Evolutionary conservation across 441 rosid genomes (phyloP).

Genomic region (Corymbia calophylla): DNA sequence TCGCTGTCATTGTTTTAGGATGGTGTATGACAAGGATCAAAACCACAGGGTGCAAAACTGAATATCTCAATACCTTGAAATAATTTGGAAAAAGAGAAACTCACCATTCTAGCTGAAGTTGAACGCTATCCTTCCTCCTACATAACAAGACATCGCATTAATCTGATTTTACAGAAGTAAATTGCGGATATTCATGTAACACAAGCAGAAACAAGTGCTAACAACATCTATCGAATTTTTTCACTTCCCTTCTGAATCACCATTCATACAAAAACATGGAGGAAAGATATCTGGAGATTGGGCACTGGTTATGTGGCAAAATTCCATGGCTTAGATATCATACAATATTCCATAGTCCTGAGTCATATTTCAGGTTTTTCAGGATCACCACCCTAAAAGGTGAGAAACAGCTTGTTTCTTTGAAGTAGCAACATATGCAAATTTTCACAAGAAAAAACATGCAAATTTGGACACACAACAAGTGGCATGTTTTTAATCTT

Average conservation of each 20-base stretch:
- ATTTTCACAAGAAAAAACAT: neutral
- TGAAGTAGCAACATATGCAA: neutral
- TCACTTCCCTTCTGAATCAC: neutral
- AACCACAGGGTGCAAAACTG: neutral
- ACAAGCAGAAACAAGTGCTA: neutral
- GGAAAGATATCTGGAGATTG: neutral
- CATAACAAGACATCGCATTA: neutral
- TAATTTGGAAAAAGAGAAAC: conserved; percentile 13
- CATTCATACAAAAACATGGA: neutral
- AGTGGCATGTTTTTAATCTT: conserved; percentile 14
- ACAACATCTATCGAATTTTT: neutral
- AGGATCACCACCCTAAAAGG: neutral
- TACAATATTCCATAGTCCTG: neutral
- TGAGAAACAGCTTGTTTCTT: neutral
- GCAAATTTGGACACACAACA: neutral
- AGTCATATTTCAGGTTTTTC: neutral
- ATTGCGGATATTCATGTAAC: neutral
- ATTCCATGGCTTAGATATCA: neutral
- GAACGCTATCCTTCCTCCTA: conserved; percentile 62
- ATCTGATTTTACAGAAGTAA: neutral
- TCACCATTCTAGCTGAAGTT: conserved; percentile 82
- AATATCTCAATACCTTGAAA: neutral
- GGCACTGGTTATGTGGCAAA: neutral
- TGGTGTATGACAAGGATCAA: neutral
- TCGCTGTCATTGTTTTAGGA: neutral